Base-by-base conservation (phyloP, 2,329 filamentous ascomycete genomes). In the Penicillium sp. region DNA sequence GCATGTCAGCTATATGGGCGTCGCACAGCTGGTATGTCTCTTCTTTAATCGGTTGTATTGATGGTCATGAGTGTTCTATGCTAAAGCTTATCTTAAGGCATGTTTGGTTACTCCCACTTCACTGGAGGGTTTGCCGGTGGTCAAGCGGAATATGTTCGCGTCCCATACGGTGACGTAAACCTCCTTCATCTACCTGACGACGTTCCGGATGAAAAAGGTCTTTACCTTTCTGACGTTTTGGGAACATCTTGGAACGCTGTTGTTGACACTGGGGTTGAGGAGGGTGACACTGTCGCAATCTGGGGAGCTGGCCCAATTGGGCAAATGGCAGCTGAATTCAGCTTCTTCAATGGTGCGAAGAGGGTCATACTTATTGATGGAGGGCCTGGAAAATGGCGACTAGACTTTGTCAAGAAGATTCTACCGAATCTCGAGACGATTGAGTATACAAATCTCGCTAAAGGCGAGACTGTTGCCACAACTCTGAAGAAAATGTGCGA, bases 291-390 rank as follows among this genome's bases (percentile, higher is more conserved):
- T 2, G 89, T 95, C 1, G 90, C 88, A 31, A 85, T 95, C 53
- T 95, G 89, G 83, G 90, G 90, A 16, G 89, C 86, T 0, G 90
- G 90, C 0, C 90, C 90, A 0, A 88, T 95, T 47, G 90, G 91
- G 0, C 89, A 89, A 48, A 95, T 93, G 74, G 84, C 80, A 1
- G 88, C 86, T 1, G 78, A 85, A 34, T 85, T 85, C 67, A 75
- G 86, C 0, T 77, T 90, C 51, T 73, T 83, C n/a, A 84, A 90
- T 51, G 89, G 89, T 10, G 90, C 90, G 0, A 80, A 74, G 39
- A 82, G 88, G 54, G 80, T 95, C 56, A 92, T 95, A 60, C 82
- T 92, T 56, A 85, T 95, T 59, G 91, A 95, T 66, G 83, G 81
- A 3, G 89, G 84, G 46, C 54, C 82, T 53, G 84, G 79, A 5